Base-by-base conservation (phyloP, 176 grass and related monocot species). In the Oryza meyeriana region DNA sequence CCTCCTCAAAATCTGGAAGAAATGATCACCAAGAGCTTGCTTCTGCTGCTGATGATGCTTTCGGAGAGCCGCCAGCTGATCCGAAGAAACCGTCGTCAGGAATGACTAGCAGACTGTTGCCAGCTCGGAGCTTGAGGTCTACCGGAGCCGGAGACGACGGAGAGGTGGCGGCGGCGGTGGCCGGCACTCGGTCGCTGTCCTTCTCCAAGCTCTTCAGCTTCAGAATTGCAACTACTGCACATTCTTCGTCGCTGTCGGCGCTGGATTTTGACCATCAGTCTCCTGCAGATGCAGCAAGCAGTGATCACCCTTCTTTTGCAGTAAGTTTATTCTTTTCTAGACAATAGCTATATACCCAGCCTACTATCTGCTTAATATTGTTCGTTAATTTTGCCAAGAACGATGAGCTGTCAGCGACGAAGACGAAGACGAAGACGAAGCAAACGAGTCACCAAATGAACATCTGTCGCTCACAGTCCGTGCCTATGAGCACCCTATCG, bases 181-280 rank as follows among this genome's bases (percentile, higher is more conserved):
- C 48, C 0, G 11, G 79, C 38, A 6, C 4, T 31, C 82, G 87
- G 55, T 89, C 87, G 0, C 40, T 89, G 14, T 89, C 87, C 71
- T 89, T 89, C 82, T 85, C 87, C 77, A 89, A 71, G 77, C 14
- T 89, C 0, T 81, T 89, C 18, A 89, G 87, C 64, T 85, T 89
- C 82, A 85, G 82, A 40, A 36, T 34, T 4, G 11, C 50, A 14
- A 14, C 40, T 58, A 22, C 58, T 70, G 70, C 27, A 12, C 48
- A 31, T 4, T 26, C 75, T 13, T 36, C 74, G 0, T 18, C 69
- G 1, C 24, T 64, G 4, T 12, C 31, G 12, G 5, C 8, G 17
- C 2, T 70, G 17, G 62, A 63, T 39, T 69, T 30, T 52, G 71
- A 85, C 0, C 38, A 48, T 6, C 68, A 47, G 0, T 42, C 10